Base-by-base conservation (phyloP, 495 filamentous ascomycete species). In the Penicillium desertorum region DNA sequence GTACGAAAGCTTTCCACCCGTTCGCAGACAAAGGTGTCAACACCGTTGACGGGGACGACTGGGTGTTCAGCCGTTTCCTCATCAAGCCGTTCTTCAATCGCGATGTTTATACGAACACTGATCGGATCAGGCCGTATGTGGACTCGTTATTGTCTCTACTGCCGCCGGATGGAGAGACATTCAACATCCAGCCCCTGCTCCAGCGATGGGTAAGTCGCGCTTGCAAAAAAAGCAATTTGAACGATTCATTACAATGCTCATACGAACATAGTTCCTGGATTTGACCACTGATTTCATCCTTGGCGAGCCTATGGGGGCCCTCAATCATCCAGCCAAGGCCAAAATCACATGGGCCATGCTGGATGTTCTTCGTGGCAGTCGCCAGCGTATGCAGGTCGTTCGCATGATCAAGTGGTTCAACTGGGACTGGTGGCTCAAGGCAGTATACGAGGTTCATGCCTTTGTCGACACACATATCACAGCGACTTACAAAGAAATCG, bases 21-120 rank as follows among this genome's bases (percentile, higher is more conserved):
- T 61, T 61, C 37, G 53, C 53, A 5, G 58, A 51, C 27, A 56
- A 57, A 44, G 58, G 53, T 17, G 58, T 61, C 29, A 61, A 52
- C 47, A 51, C 53, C 7, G 39, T 47, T 56, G 58, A 61, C 16
- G 53, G 58, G 4, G 10, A 61, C 11, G 43, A 54, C 3, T 59
- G 57, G 57, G 57, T 10, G 4, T 47, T 59, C 37, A 46, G 23
- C n/a, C 50, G 57, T 5, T 54, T 54, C 29, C 49, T 59, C 7
- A 54, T 59, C n/a, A 54, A 59, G 41, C 57, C 57, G 8, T 59
- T 46, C 43, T 54, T 59, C 25, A 42, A 46, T 6, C 50, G 50
- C 16, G 49, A 54, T 5, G 30, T 16, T 7, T 59, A 29, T 32
- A 39, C 42, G 1, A 37, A 43, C 29, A 47, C 49, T 12, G n/a